Base-by-base conservation (phyloP, 192 early-diverging fungal species). In the Funneliformis geosporum region DNA sequence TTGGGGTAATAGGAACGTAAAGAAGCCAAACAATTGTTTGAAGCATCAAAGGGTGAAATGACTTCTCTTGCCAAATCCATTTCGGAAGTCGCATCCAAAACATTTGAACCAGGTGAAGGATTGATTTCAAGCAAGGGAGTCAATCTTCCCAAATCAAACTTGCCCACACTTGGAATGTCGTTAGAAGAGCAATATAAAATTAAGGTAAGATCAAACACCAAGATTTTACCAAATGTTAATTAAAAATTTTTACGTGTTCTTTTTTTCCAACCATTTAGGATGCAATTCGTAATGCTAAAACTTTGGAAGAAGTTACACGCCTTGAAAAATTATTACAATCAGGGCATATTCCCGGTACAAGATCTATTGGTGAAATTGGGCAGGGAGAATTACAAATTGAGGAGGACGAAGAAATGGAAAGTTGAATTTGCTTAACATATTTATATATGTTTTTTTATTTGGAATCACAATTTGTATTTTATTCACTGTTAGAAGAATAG, bases 91-190 rank as follows among this genome's bases (percentile, higher is more conserved):
- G 89, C 90, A 61, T 85, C 90, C 42, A 94, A 93, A 42, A 95
- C 95, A 9, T 96, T 98, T 86, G 95, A 94, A 68, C 93, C 93
- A 11, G 96, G 95, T 50, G 94, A 96, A 77, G 92, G 89, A 2
- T 81, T 91, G 1, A 82, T 80, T 23, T n/a, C 66, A 50, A 39
- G 28, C 23, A 43, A 66, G 18, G 67, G 60, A 40, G 7, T 81
- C 8, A 75, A 79, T 50, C 78, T 82, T 2, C 67, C 83, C 39
- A 94, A 92, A 82, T 88, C 87, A 47, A 88, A 87, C 27, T 67
- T 87, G n/a, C 85, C 88, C 4, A 87, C 83, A 60, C 81, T 90
- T 73, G 90, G 89, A 40, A 86, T 90, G 60, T 84, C 87, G 23
- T 85, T 88, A 59, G 91, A 94, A 61, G 92, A 95, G 72, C 90